A percentile compares a stretch with the other conserved stretches of the same genome.
Conservation (phyloP, 2,329 filamentous ascomycete species). For the Uncinocarpus reesii region DNA sequence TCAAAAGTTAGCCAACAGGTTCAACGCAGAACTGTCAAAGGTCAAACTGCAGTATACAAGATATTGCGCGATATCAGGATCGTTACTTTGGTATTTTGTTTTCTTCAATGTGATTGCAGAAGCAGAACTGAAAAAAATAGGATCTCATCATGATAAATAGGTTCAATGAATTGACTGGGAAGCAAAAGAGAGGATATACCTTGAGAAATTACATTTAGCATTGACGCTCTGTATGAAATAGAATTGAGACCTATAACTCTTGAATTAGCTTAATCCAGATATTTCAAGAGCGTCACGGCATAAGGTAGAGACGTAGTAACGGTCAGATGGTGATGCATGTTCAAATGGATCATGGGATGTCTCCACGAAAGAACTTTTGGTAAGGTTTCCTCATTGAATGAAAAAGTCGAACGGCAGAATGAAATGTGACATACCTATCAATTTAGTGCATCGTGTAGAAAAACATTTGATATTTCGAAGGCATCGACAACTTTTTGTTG, state of each 20-base stretch:
- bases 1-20: not conserved
- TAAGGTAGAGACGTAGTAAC: slow-evolving; percentile 2
- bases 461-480: too few relatives aligned
- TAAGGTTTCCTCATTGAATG: slow-evolving; percentile 42
- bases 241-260: not conserved
- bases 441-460: too few relatives aligned
- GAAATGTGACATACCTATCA: not conserved
- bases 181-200: not conserved
- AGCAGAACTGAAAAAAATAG: slow-evolving; percentile 51
- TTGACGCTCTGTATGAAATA: not conserved
- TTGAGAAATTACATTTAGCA: not conserved
- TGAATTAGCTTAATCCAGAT: not conserved
- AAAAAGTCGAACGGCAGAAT: not conserved
- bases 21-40: not conserved
- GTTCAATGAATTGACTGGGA: not conserved
- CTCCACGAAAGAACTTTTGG: slow-evolving; percentile 46
- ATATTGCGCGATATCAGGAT: slow-evolving; percentile 34
- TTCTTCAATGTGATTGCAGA: slow-evolving; percentile 51
- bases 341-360: slow-evolving; percentile 45
- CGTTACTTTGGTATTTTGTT: slow-evolving; percentile 45
- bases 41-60: not conserved
- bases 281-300: slow-evolving; percentile 13
- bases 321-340: slow-evolving; percentile 54
- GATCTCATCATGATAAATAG: slow-evolving; percentile 39
- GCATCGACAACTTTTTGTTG: not conserved